Base-by-base conservation (phyloP, 306 rosid species). In the Sicyos baderoa region DNA sequence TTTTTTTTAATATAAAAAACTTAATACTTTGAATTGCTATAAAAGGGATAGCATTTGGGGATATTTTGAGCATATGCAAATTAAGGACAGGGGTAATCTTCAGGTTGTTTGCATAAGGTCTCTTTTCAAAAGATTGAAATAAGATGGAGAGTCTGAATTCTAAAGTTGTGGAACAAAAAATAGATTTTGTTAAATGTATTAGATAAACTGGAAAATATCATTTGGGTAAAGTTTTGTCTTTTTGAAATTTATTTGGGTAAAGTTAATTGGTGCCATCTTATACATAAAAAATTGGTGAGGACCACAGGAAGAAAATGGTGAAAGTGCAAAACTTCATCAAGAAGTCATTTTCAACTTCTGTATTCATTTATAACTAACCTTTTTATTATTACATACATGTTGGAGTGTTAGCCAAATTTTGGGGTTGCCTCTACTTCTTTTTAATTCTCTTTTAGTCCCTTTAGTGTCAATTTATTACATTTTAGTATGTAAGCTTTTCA, bases 211-310 rank as follows among this genome's bases (percentile, higher is more conserved):
- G 25, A 50, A 48, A 48, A 13, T 13, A 48, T 48, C 51, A 35
- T 35, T 35, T 35, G 5, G 42, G 42, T 5, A 35, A 35, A 35
- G 42, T 35, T 35, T 35, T 35, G 35, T 29, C 35, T 35, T 35
- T 35, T 35, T 35, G 8, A 35, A 35, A 35, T 27, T 44, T 44
- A 9, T 8, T 22, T 13, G 13, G 9, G 19, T 44, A 65, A 65
- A 65, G 70, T 42, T 18, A 45, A 44, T 65, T 4, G 37, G 37
- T 65, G 53, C 45, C 70, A 45, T 65, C 19, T 65, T 19, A 44
- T 65, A 44, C 27, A 65, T 17, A 40, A 40, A 2, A 44, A 18
- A 17, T 40, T 7, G 16, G 23, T 10, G 40, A 47, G 71, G 55
- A 47, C 71, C 71, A 66, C 54, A 65, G 16, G 17, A 25, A 63